Percentiles rank a stretch among this genome's conserved stretches.
phyloP scores from a whole-genome alignment of 176 grass and related monocot species.

The Juncus effusus region DNA sequence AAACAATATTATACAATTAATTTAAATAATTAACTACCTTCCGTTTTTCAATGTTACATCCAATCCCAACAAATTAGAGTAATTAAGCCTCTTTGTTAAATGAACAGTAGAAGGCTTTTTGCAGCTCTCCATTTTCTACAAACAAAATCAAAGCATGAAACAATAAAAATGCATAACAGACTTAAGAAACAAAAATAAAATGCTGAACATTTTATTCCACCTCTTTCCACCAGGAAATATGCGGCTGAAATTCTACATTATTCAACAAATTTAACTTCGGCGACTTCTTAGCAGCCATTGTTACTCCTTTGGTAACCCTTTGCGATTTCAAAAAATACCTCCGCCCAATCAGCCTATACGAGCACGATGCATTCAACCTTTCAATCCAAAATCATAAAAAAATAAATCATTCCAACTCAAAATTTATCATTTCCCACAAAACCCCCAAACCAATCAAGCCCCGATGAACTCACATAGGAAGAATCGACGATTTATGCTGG shows the following conservation, averaged over 20 bases:
- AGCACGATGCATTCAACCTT: not conserved
- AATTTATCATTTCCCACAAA: not conserved
- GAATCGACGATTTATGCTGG: constrained; percentile 36
- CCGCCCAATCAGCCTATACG: constrained; percentile 47
- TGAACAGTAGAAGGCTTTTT: constrained; percentile 72
- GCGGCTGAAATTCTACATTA: constrained; percentile 45
- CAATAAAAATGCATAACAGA: not conserved
- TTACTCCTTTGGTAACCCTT: constrained; percentile 36
- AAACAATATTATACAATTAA: constrained; percentile 23
- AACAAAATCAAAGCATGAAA: constrained; percentile 21
- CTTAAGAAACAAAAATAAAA: not conserved
- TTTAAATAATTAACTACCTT: constrained; percentile 50
- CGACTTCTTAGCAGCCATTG: constrained; percentile 41
- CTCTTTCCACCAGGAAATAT: constrained; percentile 98
- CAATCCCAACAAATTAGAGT: constrained; percentile 87
- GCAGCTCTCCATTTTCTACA: constrained; percentile 80
- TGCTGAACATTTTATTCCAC: constrained; percentile 30
- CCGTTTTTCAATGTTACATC: constrained; percentile 83
- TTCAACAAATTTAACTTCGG: constrained; percentile 41
- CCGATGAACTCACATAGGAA: constrained; percentile 39
- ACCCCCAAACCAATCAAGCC: not conserved
- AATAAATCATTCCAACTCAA: not conserved
- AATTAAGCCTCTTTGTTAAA: constrained; percentile 67
- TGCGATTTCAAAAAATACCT: constrained; percentile 49
- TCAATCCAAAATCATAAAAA: constrained; percentile 5